Base-by-base conservation (phyloP, 495 filamentous ascomycete genomes). In the Trichodelitschia bisporula region DNA sequence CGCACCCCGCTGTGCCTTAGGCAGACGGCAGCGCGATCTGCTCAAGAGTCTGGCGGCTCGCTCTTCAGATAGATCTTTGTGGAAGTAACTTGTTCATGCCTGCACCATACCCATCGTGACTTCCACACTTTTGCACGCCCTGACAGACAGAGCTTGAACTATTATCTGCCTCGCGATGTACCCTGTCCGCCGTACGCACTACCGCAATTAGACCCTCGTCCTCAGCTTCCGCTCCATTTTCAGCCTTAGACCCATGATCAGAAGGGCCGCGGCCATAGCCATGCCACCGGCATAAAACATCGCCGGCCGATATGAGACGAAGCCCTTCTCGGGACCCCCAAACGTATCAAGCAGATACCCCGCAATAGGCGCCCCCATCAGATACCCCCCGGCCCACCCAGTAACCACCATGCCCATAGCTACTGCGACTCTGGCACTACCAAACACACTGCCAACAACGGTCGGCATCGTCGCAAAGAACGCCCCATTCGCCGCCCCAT, bases 381-480 rank as follows among this genome's bases (percentile, higher is more conserved):
- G 47, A 45, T 69, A 69, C 1, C 62, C 63, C 3, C 60, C 64
- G 27, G 54, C 51, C 64, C 63, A 71, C 1, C 65, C 60, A 6
- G 59, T 67, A 1, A 67, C 56, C 30, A 62, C 51, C 65, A 71
- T 69, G 0, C 61, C 60, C 58, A 71, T 64, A 0, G 57, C 65
- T 14, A 67, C 56, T 21, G 57, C 49, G 27, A 64, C 61, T 8
- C 59, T 44, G 1, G 54, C 54, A 2, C 57, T 58, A 0, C 63
- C 61, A 45, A 69, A 64, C 8, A 66, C 51, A 40, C 56, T 61
- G 1, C 59, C 61, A 1, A 69, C 59, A 4, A 63, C 65, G 3
- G 67, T 72, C 2, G 66, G 64, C 46, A 66, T 60, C 0, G 60
- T 64, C 3, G 58, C 58, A 37, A 69, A 69, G 45, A 68, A 68